A percentile compares a stretch with the other conserved stretches of the same genome.
Evolutionary conservation across 805 yeast species (phyloP).

Genomic region (Nakazawaea ishiwadae): DNA sequence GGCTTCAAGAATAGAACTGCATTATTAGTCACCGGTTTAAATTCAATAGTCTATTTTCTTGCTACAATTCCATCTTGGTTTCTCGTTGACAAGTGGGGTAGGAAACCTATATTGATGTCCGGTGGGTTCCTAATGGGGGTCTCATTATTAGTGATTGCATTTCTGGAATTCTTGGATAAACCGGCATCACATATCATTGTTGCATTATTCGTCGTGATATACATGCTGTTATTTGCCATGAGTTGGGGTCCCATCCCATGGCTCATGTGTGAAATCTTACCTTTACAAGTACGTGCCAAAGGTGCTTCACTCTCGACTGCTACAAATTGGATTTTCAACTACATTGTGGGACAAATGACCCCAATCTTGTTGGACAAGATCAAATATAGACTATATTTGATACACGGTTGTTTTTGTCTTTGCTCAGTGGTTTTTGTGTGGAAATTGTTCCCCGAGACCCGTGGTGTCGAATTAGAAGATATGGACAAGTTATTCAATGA

Average conservation of each 20-base stretch:
- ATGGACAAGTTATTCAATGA: slow-evolving; percentile 52
- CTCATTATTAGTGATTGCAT: slow-evolving; percentile 61
- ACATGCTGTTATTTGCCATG: slow-evolving; percentile 81
- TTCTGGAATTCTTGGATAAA: slow-evolving; percentile 44
- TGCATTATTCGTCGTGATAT: slow-evolving; percentile 70
- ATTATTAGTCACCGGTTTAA: slow-evolving; percentile 81
- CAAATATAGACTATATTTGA: slow-evolving; percentile 74
- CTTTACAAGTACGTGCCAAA: slow-evolving; percentile 77
- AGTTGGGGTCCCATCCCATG: slow-evolving; percentile 96
- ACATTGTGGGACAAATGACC: slow-evolving; percentile 87
- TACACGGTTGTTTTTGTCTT: slow-evolving; percentile 72
- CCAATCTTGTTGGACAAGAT: slow-evolving; percentile 77
- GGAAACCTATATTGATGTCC: slow-evolving; percentile 74
- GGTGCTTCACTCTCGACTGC: slow-evolving; percentile 92
- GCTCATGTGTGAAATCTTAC: slow-evolving; percentile 84
- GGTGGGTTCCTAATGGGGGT: slow-evolving; percentile 82
- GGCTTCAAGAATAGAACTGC: slow-evolving; percentile 87
- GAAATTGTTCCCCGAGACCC: slow-evolving; percentile 48
- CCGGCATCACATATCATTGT: slow-evolving; percentile 61
- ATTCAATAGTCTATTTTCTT: slow-evolving; percentile 45
- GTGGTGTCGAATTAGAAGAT: slow-evolving; percentile 48
- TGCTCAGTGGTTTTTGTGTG: slow-evolving; percentile 37
- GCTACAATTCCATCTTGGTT: slow-evolving; percentile 90
- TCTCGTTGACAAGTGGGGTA: slow-evolving; percentile 86
- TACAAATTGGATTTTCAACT: slow-evolving; percentile 89